Evolutionary conservation across 225 moss, liverwort and hornwort species (phyloP).

Genomic region (Sphagnum tenellum): DNA sequence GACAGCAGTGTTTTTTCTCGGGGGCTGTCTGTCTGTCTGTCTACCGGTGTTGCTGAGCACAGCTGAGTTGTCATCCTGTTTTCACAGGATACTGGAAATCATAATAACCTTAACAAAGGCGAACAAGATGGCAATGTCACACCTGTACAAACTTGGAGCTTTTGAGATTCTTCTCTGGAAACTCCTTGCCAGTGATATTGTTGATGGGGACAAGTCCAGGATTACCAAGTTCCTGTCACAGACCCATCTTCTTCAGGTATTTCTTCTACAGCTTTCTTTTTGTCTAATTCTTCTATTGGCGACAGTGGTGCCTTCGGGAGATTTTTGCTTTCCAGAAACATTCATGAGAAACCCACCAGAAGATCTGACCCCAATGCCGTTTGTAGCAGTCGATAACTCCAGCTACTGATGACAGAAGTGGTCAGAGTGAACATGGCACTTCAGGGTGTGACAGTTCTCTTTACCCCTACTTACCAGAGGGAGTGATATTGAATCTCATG

Average conservation of each 20-base stretch:
- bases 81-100: conserved; percentile 69
- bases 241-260: conserved; percentile 87
- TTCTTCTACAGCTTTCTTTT: not conserved
- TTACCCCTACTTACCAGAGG: conserved; percentile 85
- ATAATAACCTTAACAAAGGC: conserved; percentile 65
- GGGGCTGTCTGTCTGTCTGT: too few relatives aligned
- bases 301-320: too few relatives aligned
- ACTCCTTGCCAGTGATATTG: conserved; percentile 79
- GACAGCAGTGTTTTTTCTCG: too few relatives aligned
- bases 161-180: conserved; percentile 99
- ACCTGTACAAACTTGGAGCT: conserved; percentile 95
- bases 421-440: conserved; percentile 25
- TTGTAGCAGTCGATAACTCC: too few relatives aligned
- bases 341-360: too few relatives aligned
- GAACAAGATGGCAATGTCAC: conserved; percentile 83
- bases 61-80: too few relatives aligned
- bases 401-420: conserved; percentile 12
- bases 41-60: too few relatives aligned
- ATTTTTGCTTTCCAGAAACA: too few relatives aligned
- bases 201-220: conserved; percentile 65
- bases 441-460: conserved; percentile 86
- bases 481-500: conserved; percentile 83
- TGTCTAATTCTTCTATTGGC: too few relatives aligned
- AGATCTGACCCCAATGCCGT: too few relatives aligned
- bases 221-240: conserved; percentile 83